These are phyloP conservation scores for Calocera cornea DNA, from an alignment of 768 basidiomycete species.

Conservation along the genomic window DNA sequence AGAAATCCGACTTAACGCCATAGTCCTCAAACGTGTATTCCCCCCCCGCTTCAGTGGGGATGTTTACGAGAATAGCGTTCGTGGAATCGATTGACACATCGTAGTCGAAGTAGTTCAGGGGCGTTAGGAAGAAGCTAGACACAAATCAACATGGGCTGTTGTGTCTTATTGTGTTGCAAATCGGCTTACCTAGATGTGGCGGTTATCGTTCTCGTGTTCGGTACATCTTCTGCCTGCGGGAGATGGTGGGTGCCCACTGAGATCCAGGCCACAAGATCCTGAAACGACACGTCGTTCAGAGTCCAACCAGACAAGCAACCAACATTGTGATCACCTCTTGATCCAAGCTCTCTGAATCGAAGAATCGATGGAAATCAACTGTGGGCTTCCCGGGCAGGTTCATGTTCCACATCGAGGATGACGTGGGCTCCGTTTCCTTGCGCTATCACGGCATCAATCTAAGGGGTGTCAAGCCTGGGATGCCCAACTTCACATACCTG, in stretches of 20 bases:
- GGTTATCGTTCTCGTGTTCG: conserved; percentile 43
- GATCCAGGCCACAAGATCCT: conserved; percentile 53
- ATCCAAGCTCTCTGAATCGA: conserved; percentile 46
- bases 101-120: conserved; percentile 51
- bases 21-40: conserved; percentile 38
- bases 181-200: conserved; percentile 38
- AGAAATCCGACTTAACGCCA: conserved; percentile 34
- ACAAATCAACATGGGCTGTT: conserved; percentile 11
- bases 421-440: conserved; percentile 49
- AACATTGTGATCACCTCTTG: too few species aligned
- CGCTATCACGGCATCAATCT: conserved; percentile 21
- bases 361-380: conserved; percentile 49
- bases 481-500: too few species aligned
- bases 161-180: not conserved
- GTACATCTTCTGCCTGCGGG: conserved; percentile 51
- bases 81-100: conserved; percentile 46
- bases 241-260: conserved; percentile 57
- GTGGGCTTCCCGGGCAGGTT: conserved; percentile 43
- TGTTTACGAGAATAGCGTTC: conserved; percentile 38
- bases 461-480: not conserved
- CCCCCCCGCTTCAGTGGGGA: conserved; percentile 26
- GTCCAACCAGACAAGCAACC: too few species aligned
- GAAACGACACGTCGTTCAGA: too few species aligned
- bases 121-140: conserved; percentile 42
- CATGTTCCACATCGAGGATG: conserved; percentile 48